phyloP scores from a whole-genome alignment of 306 rosid species.

The Vigna reflexopilosa region DNA sequence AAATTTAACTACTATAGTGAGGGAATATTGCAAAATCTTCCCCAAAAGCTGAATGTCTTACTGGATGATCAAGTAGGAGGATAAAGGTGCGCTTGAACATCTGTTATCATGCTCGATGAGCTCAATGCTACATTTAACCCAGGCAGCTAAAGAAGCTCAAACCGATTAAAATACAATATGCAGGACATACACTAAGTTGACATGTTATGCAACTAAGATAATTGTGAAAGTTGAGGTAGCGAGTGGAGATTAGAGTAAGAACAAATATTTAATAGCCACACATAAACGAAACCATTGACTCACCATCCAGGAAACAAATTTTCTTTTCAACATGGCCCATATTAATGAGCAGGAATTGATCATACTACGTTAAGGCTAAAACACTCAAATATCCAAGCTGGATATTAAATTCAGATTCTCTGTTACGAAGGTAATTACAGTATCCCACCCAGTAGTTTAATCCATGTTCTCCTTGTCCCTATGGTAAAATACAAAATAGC shows the following conservation, averaged over 20 bases:
- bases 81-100: background rate
- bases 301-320: background rate
- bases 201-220: background rate
- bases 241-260: constrained; percentile 1
- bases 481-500: background rate
- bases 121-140: background rate
- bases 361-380: background rate
- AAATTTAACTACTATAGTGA: background rate
- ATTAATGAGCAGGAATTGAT: background rate
- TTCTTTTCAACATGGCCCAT: background rate
- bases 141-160: constrained; percentile 1
- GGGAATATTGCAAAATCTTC: background rate
- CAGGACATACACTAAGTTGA: constrained; percentile 10
- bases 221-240: background rate
- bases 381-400: background rate
- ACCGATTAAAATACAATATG: background rate
- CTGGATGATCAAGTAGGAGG: background rate
- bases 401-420: constrained; percentile 17
- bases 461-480: background rate
- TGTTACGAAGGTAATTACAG: background rate
- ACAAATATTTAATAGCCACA: constrained; percentile 3
- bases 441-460: constrained; percentile 8
- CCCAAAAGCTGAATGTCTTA: background rate
- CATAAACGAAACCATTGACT: background rate
- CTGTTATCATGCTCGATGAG: background rate